Conservation (phyloP, 2,329 filamentous ascomycete genomes). For the Aureobasidium sp. region DNA sequence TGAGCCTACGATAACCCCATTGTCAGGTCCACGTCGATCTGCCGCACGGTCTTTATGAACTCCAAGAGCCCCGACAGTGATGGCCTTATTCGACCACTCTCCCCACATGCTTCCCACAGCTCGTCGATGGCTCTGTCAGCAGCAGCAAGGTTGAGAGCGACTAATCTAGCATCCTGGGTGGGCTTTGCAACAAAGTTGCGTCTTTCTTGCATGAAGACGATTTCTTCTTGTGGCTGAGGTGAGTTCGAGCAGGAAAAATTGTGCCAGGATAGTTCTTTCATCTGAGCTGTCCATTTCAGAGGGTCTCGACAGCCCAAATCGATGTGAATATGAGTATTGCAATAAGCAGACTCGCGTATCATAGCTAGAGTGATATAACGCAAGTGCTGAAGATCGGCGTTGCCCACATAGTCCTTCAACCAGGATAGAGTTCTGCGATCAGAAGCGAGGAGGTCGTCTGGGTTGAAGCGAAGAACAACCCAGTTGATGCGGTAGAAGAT, state of each 20-base stretch:
- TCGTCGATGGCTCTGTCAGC: background rate
- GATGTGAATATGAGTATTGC: background rate
- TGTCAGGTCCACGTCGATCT: background rate
- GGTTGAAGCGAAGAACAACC: background rate
- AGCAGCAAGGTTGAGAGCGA: background rate
- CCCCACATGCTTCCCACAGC: background rate
- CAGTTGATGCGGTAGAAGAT: constrained; percentile 12
- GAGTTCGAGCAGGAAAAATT: background rate
- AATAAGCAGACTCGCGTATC: background rate
- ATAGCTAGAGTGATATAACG: background rate
- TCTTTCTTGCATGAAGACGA: background rate
- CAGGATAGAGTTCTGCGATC: background rate
- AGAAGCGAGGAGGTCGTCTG: background rate
- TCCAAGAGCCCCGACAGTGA: background rate
- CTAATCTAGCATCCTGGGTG: background rate
- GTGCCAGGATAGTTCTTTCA: too few species aligned
- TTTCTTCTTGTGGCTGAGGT: background rate
- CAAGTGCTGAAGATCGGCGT: background rate
- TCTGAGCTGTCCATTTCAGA: background rate
- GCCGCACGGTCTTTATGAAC: background rate
- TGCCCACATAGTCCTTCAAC: background rate
- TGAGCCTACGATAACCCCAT: too few species aligned
- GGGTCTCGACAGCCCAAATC: background rate
- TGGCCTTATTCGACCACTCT: background rate
- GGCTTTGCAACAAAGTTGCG: background rate